Evolutionary conservation across 192 early-diverging fungal genomes (phyloP), one percentile per base, ranked within the genome.

Genomic region (Linnemannia hyalina): DNA sequence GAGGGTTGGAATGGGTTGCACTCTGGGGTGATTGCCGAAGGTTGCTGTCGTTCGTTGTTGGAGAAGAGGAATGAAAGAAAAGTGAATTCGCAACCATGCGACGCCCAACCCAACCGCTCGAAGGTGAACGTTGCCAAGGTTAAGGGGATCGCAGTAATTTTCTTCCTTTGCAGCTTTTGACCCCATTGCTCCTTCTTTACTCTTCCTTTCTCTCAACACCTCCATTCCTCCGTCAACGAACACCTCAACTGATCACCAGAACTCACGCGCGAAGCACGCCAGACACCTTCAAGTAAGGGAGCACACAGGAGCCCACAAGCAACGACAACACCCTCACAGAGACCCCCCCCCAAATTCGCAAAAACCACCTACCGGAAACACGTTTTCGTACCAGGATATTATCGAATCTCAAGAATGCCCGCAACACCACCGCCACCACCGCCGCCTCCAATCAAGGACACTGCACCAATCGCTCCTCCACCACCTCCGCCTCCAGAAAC

Each of bases 401-500:
- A 60, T 60, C 22, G 23, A 26, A 26, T 26, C 38, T n/a, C 23
- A 10, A 65, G 4, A 29, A 65, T 65, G 60, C 1, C 60, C 9
- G 60, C 29, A 65, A 65, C 60, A 32, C 26, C 60, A 29, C 60
- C 60, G 0, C 60, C 29, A 1, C 60, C 60, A 7, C 60, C 29
- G 6, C n/a, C 55, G 1, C 60, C 60, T 0, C 60, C 60, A 32
- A 29, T 32, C 10, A 26, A 65, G 29, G 60, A 65, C 11, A 65
- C 60, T 32, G 26, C 60, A 32, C 60, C 11, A 32, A 15, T 15
- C 13, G 60, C 9, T 11, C 36, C 75, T 47, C 70, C 70, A 7
- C 70, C 78, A 49, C 78, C 78, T 2, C 71, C 78, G 4, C 71
- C 78, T 6, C 60, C 54, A 47, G 78, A 74, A 20, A 23, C 26